A percentile compares a stretch with the other conserved stretches of the same genome.
Evolutionary conservation across 1,284 basidiomycete genomes (phyloP).

Genomic region (Blastosporella zonata): DNA sequence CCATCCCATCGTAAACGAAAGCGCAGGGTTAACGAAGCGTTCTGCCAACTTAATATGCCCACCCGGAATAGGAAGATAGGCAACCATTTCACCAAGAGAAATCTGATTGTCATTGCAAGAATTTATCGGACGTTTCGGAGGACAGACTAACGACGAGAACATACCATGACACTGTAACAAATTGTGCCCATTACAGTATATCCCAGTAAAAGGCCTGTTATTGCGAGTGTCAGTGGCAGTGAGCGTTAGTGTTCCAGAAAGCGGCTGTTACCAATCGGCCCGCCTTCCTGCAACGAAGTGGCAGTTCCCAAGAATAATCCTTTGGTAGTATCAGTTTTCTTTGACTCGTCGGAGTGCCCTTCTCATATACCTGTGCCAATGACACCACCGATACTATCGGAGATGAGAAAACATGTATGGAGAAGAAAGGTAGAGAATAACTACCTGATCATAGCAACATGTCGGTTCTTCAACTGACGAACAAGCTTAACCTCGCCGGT

Average conservation of each 20-base stretch:
- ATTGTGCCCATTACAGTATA: slow-evolving; percentile 60
- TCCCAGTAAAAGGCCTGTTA: slow-evolving; percentile 59
- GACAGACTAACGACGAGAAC: slow-evolving; percentile 1
- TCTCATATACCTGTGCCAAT: slow-evolving; percentile 62
- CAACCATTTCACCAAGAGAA: slow-evolving; percentile 51
- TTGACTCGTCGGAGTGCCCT: slow-evolving; percentile 9
- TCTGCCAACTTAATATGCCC: slow-evolving; percentile 80
- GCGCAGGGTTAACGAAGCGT: slow-evolving; percentile 77
- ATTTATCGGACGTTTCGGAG: background rate
- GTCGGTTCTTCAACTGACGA: slow-evolving; percentile 63
- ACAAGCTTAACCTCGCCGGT: slow-evolving; percentile 34
- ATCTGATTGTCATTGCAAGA: slow-evolving; percentile 24
- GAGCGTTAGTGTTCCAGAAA: background rate
- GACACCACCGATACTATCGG: slow-evolving; percentile 59
- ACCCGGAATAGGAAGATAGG: slow-evolving; percentile 66
- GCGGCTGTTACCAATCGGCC: slow-evolving; percentile 43
- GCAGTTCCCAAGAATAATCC: slow-evolving; percentile 68
- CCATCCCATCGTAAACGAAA: slow-evolving; percentile 83
- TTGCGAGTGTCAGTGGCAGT: slow-evolving; percentile 12
- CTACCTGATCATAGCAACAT: slow-evolving; percentile 70
- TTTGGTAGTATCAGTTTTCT: slow-evolving; percentile 14
- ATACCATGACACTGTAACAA: slow-evolving; percentile 59
- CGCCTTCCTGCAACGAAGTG: slow-evolving; percentile 49
- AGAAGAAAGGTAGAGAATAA: slow-evolving; percentile 3
- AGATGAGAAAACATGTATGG: slow-evolving; percentile 1